A percentile compares a stretch with the other conserved stretches of the same genome.
These are phyloP conservation scores for Lasiodiplodia gonubiensis DNA, from an alignment of 2,329 filamentous ascomycete species.

Conservation along the genomic window DNA sequence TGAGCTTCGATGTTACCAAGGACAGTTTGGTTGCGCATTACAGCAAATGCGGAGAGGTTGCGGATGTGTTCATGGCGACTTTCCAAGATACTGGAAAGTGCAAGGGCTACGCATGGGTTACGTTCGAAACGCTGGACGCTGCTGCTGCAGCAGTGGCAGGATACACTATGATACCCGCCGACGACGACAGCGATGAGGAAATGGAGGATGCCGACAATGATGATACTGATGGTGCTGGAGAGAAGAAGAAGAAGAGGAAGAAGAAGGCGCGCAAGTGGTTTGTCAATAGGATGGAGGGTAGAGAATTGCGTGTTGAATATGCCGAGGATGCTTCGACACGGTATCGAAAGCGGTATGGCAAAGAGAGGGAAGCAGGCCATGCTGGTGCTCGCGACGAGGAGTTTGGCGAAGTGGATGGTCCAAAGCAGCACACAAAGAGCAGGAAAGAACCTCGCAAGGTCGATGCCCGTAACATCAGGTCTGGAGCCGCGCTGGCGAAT, in stretches of 20 bases:
- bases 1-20: slow-evolving; percentile 63
- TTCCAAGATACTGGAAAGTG: slow-evolving; percentile 98
- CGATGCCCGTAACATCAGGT: slow-evolving; percentile 53
- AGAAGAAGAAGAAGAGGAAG: slow-evolving; percentile 49
- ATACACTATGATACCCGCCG: slow-evolving; percentile 73
- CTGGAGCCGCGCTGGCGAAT: slow-evolving; percentile 52
- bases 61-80: slow-evolving; percentile 85
- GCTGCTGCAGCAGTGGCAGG: slow-evolving; percentile 80
- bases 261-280: slow-evolving; percentile 69
- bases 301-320: slow-evolving; percentile 85
- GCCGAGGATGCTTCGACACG: slow-evolving; percentile 87
- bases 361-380: slow-evolving; percentile 37
- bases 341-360: slow-evolving; percentile 91
- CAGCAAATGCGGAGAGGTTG: slow-evolving; percentile 79
- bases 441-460: slow-evolving; percentile 45
- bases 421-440: slow-evolving; percentile 36
- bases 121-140: slow-evolving; percentile 79
- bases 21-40: slow-evolving; percentile 84
- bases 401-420: slow-evolving; percentile 34
- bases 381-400: slow-evolving; percentile 41
- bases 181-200: slow-evolving; percentile 58
- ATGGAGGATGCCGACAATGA: slow-evolving; percentile 49
- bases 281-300: slow-evolving; percentile 81
- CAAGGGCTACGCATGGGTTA: slow-evolving; percentile 96
- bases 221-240: slow-evolving; percentile 62